Percentiles rank a stretch among this genome's conserved stretches.
These are phyloP conservation scores for Cercophora sp. DNA, from an alignment of 495 filamentous ascomycete genomes.

Conservation along the genomic window DNA sequence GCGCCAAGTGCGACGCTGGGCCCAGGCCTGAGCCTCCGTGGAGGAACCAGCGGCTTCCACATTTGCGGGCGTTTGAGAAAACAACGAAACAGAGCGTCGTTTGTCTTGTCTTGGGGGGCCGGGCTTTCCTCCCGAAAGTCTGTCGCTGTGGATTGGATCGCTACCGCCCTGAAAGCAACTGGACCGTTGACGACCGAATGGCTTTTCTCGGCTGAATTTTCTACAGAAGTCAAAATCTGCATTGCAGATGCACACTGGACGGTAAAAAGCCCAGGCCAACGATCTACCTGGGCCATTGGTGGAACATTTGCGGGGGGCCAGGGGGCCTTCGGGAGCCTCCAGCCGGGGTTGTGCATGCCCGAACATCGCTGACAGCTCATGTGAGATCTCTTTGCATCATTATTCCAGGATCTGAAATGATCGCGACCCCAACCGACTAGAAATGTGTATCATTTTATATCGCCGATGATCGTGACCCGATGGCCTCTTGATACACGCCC, in stretches of 20 bases:
- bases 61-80: neutral
- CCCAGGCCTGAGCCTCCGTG: neutral
- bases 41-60: slow-evolving; percentile 6
- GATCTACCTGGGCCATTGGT: neutral
- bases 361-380: too few relatives aligned
- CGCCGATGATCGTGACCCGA: too few relatives aligned
- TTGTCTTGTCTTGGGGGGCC: neutral
- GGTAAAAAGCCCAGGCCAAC: neutral
- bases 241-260: slow-evolving; percentile 1
- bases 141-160: neutral
- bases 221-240: neutral
- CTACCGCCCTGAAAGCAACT: too few relatives aligned
- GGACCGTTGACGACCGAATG: too few relatives aligned
- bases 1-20: neutral
- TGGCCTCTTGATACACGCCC: too few relatives aligned
- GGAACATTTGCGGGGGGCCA: too few relatives aligned
- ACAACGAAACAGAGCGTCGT: neutral
- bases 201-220: slow-evolving; percentile 1
- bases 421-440: too few relatives aligned
- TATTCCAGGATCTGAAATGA: too few relatives aligned
- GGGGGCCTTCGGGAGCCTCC: too few relatives aligned
- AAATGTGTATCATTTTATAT: too few relatives aligned
- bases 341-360: too few relatives aligned
- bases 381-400: too few relatives aligned
- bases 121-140: neutral